Conservation (phyloP, 2,329 filamentous ascomycete species). For the Penicillium sp. region DNA sequence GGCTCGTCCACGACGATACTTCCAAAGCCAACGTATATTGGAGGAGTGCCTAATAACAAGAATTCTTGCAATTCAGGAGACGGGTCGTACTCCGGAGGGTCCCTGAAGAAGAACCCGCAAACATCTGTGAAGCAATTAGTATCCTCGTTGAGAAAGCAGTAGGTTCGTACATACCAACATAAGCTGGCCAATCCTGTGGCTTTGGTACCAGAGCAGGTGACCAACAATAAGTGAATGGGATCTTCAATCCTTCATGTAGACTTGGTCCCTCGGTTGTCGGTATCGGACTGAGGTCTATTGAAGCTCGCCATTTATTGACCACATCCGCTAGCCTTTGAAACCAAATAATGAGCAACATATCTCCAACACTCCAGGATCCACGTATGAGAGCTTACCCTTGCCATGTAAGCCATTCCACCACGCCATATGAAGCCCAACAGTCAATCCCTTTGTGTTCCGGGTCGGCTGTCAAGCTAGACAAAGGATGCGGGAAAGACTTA, state of each 20-base stretch:
- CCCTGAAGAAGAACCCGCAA: conserved; percentile 50
- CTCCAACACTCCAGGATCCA: too few relatives aligned
- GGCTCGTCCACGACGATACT: conserved; percentile 58
- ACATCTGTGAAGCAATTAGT: conserved; percentile 28
- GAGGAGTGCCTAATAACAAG: conserved; percentile 48
- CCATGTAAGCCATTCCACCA: conserved; percentile 54
- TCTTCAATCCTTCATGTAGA: conserved; percentile 36
- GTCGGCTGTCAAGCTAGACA: conserved; percentile 47
- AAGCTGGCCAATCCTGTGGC: conserved; percentile 41
- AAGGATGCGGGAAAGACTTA: conserved; percentile 49
- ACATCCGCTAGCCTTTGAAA: conserved; percentile 46
- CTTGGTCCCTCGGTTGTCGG: conserved; percentile 38
- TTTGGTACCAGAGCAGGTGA: conserved; percentile 44
- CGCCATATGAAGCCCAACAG: conserved; percentile 49
- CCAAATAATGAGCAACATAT: conserved; percentile 6
- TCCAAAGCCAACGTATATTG: conserved; percentile 59
- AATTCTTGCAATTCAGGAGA: conserved; percentile 44
- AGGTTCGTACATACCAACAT: conserved; percentile 31
- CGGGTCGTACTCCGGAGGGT: conserved; percentile 40
- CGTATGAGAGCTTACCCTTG: conserved; percentile 40
- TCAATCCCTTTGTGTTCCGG: conserved; percentile 18
- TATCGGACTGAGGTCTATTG: conserved; percentile 44
- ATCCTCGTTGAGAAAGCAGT: neutral
- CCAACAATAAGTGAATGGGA: conserved; percentile 51
- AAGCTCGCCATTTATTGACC: conserved; percentile 46